Conservation (phyloP, 345 rosid species). For the Eutrema yunnanense region DNA sequence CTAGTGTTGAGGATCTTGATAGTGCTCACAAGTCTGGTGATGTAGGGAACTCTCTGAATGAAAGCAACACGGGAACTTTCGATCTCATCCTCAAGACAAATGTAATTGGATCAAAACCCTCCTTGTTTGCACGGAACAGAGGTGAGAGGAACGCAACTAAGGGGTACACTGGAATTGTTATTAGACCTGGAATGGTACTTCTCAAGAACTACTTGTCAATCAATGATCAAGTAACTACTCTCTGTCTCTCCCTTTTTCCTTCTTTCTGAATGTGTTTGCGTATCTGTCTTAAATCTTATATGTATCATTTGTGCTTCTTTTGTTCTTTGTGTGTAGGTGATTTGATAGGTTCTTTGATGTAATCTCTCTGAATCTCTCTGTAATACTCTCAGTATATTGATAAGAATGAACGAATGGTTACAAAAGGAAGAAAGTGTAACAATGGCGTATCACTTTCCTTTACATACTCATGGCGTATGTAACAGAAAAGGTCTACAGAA, state of each 20-base stretch:
- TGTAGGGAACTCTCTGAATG: slow-evolving; percentile 7
- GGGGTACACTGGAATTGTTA: slow-evolving; percentile 14
- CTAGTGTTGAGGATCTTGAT: slow-evolving; percentile 1
- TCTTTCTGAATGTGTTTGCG: neutral
- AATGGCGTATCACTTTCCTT: no score
- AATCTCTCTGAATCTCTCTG: no score
- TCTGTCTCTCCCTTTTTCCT: neutral
- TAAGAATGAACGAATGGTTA: no score
- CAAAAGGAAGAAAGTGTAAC: no score
- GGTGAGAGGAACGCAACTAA: slow-evolving; percentile 39
- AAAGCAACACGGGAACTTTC: slow-evolving; percentile 19
- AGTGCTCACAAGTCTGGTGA: neutral
- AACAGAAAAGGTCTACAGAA: no score
- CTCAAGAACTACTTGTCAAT: slow-evolving; percentile 50
- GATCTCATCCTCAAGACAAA: slow-evolving; percentile 41
- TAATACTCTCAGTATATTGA: no score
- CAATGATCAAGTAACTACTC: slow-evolving; percentile 44
- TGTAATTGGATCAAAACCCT: slow-evolving; percentile 37
- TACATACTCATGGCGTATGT: no score
- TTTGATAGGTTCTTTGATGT: no score
- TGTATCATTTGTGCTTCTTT: neutral
- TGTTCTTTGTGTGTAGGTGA: no score
- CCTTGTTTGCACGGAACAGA: slow-evolving; percentile 31
- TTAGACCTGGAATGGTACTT: slow-evolving; percentile 77
- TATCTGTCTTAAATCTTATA: neutral